phyloP scores from a whole-genome alignment of 2,329 filamentous ascomycete genomes.

The Diaporthe aspalathi region DNA sequence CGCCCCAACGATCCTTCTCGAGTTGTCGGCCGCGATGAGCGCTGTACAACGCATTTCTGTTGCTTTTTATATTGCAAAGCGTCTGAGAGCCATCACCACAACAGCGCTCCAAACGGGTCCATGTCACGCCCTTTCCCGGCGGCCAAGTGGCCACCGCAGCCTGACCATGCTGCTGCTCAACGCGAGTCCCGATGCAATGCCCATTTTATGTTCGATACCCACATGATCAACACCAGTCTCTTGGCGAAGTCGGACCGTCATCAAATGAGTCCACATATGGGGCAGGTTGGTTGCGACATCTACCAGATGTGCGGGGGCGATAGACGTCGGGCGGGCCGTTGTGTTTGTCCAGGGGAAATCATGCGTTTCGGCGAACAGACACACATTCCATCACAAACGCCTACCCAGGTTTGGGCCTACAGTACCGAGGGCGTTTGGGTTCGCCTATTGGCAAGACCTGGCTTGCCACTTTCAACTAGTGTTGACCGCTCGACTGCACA shows the following conservation, averaged over 20 bases:
- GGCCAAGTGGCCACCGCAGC: constrained; percentile 4
- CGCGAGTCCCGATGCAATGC: background rate
- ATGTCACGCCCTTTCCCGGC: background rate
- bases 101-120: background rate
- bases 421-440: background rate
- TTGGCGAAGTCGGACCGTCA: background rate
- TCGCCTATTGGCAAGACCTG: background rate
- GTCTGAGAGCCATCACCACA: constrained; percentile 2
- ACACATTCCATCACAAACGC: background rate
- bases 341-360: constrained; percentile 2
- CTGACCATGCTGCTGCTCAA: background rate
- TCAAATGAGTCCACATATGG: background rate
- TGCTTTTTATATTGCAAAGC: constrained; percentile 2
- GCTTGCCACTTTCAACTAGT: constrained; percentile 4
- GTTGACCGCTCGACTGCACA: background rate
- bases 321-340: constrained; percentile 10
- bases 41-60: background rate
- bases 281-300: background rate
- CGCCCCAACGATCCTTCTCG: background rate
- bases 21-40: background rate
- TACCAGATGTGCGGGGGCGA: constrained; percentile 1
- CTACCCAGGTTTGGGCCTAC: background rate
- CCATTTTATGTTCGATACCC: background rate
- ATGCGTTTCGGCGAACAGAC: constrained; percentile 28
- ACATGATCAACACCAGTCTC: background rate